Conservation (phyloP, 305 asterid species). For the Fraxinus albicans region DNA sequence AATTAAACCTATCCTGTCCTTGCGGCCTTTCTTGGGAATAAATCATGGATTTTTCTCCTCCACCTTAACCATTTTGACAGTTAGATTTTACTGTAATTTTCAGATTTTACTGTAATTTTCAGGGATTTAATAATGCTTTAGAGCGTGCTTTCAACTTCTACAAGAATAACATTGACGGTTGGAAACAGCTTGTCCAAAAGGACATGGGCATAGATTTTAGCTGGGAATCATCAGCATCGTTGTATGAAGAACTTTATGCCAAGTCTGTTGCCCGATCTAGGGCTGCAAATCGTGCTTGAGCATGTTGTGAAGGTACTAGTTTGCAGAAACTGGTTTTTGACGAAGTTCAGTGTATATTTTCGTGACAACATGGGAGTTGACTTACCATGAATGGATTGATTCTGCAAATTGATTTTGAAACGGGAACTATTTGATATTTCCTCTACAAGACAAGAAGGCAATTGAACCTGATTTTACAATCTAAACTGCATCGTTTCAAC, state of each 20-base stretch:
- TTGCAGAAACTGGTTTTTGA: slow-evolving; percentile 13
- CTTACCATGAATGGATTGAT: slow-evolving; percentile 2
- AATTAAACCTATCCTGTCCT: neutral
- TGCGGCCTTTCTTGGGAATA: slow-evolving; percentile 12
- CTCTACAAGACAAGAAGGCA: slow-evolving; percentile 8
- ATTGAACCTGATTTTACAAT: neutral
- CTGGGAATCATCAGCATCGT: slow-evolving; percentile 82
- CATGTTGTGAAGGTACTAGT: neutral
- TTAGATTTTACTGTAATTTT: neutral
- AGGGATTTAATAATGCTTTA: slow-evolving; percentile 73
- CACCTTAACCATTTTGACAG: neutral
- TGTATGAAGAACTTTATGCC: slow-evolving; percentile 78
- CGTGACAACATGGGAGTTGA: neutral
- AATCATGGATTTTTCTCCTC: slow-evolving; percentile 8
- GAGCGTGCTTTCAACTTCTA: slow-evolving; percentile 75
- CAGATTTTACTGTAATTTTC: slow-evolving; percentile 10
- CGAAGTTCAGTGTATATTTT: neutral
- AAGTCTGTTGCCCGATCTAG: slow-evolving; percentile 72
- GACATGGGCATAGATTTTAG: slow-evolving; percentile 91
- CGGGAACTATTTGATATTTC: slow-evolving; percentile 13
- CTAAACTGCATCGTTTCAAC: slow-evolving; percentile 6
- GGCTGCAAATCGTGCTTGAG: slow-evolving; percentile 38
- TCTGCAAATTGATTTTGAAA: slow-evolving; percentile 19
- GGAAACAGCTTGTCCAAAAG: slow-evolving; percentile 76
- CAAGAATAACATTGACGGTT: slow-evolving; percentile 46